Evolutionary conservation across 2,329 filamentous ascomycete genomes (phyloP), one percentile per base, ranked within the genome.

Genomic region (Coniochaeta prunicola): DNA sequence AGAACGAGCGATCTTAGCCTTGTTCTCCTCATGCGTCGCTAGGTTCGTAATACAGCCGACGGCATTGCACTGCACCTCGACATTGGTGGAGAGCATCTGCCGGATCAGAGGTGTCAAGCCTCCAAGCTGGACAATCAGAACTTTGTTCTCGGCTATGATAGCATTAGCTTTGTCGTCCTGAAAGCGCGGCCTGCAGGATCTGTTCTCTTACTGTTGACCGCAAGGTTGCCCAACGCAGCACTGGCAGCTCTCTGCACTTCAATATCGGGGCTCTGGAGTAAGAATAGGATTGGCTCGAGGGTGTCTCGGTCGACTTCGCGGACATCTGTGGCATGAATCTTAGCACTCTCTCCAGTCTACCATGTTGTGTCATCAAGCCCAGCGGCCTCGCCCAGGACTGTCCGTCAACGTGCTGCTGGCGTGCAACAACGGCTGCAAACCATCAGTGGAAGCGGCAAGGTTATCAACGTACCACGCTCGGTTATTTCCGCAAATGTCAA

Each of bases 401-500:
- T 2, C 24, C 30, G 40, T 15, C 40, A n/a, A n/a, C 17, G 40
- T 26, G 21, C 9, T 45, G 6, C 6, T 10, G 19, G 40, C 40
- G 26, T n/a, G 36, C 15, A 45, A 45, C 40, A 45, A 19, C 19
- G 6, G 21, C n/a, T n/a, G 40, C 40, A 21, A 26, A 9, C 12
- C 45, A 15, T 50, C 24, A 12, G 45, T 17, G 45, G 45, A 28
- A 19, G 28, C 45, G 24, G 45, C 45, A 50, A 30, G 45, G 48
- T 54, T 26, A 31, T 40, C 12, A 53, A 73, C 80, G 68, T 82
- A 97, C 94, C 93, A 91, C 93, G 80, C 76, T 99, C 94, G 40
- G 94, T 99, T 66, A 99, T 99, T 74, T 99, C 94, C 61, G 94
- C 94, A 80, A 99, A 99, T 2, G 94, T 99, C 74, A 99, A 84